A percentile compares a stretch with the other conserved stretches of the same genome.
Conservation (phyloP, 2,329 filamentous ascomycete genomes). For the Beauveria varroae region DNA sequence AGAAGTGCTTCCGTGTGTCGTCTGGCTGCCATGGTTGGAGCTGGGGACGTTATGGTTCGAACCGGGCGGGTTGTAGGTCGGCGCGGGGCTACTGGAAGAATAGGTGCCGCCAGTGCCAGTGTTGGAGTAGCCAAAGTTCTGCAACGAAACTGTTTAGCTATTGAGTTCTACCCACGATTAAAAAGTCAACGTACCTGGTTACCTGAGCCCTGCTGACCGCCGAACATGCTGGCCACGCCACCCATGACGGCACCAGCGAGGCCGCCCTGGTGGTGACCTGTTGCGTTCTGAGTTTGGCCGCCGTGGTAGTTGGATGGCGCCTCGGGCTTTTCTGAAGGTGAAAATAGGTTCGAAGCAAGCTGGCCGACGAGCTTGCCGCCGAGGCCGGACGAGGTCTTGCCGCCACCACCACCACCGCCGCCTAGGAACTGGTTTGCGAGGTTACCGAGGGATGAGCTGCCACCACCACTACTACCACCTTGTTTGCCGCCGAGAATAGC, state of each 20-base stretch:
- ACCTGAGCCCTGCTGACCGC: constrained; percentile 34
- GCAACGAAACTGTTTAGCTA: constrained; percentile 28
- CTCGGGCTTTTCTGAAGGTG: constrained; percentile 39
- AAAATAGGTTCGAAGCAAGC: constrained; percentile 48
- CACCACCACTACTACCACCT: constrained; percentile 24
- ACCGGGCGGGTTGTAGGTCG: constrained; percentile 34
- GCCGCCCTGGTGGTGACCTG: constrained; percentile 35
- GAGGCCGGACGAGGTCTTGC: constrained; percentile 30
- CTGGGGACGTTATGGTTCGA: constrained; percentile 18
- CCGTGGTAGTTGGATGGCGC: constrained; percentile 42
- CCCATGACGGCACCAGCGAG: constrained; percentile 48
- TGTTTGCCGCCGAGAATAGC: constrained; percentile 46
- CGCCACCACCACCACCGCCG: constrained; percentile 25
- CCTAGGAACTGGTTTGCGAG: constrained; percentile 42
- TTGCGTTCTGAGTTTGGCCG: constrained; percentile 31
- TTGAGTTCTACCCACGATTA: constrained; percentile 8
- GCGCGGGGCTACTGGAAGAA: constrained; percentile 54
- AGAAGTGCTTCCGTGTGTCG: constrained; percentile 13
- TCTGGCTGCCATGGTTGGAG: constrained; percentile 14
- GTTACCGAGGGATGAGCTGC: constrained; percentile 35
- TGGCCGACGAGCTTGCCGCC: constrained; percentile 50
- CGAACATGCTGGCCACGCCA: constrained; percentile 47
- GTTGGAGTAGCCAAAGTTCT: constrained; percentile 58
- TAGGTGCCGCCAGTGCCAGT: constrained; percentile 48
- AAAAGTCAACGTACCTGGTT: constrained; percentile 25